These are phyloP conservation scores for Syzygium malaccense DNA, from an alignment of 441 rosid genomes.

Conservation along the genomic window DNA sequence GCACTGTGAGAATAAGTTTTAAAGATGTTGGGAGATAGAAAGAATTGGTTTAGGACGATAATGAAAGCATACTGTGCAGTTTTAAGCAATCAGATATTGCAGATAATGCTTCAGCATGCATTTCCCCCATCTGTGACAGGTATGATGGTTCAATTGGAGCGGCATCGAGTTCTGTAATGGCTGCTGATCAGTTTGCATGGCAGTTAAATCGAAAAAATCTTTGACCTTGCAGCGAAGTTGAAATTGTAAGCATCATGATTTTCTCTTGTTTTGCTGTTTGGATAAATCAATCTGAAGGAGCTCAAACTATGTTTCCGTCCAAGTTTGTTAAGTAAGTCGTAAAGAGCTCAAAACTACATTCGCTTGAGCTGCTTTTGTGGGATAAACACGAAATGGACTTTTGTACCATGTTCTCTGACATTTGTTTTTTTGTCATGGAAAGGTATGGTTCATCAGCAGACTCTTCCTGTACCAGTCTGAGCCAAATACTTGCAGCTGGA, in stretches of 20 bases:
- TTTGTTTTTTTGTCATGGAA: not conserved
- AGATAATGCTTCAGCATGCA: not conserved
- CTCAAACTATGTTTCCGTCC: not conserved
- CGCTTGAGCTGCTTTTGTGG: not conserved
- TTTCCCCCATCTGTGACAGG: conserved; percentile 23
- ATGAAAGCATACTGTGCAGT: not conserved
- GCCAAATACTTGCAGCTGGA: not conserved
- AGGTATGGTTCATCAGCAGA: not conserved
- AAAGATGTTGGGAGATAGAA: not conserved
- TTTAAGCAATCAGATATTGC: not conserved
- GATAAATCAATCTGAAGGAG: not conserved
- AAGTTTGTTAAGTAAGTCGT: not conserved
- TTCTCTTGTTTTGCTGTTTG: not conserved
- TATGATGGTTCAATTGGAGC: conserved; percentile 77
- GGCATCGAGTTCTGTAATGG: conserved; percentile 67
- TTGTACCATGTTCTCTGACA: not conserved
- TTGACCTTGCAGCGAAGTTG: conserved; percentile 3
- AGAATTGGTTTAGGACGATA: not conserved
- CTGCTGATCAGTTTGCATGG: conserved; percentile 63
- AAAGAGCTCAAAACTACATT: not conserved
- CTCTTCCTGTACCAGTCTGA: not conserved
- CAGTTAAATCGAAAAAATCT: conserved; percentile 52
- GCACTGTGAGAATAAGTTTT: conserved; percentile 47
- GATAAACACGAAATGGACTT: not conserved
- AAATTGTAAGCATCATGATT: not conserved